Percentiles rank a stretch among this genome's conserved stretches.
Conservation (phyloP, 495 filamentous ascomycete species). For the Lophiostoma macrostomum region DNA sequence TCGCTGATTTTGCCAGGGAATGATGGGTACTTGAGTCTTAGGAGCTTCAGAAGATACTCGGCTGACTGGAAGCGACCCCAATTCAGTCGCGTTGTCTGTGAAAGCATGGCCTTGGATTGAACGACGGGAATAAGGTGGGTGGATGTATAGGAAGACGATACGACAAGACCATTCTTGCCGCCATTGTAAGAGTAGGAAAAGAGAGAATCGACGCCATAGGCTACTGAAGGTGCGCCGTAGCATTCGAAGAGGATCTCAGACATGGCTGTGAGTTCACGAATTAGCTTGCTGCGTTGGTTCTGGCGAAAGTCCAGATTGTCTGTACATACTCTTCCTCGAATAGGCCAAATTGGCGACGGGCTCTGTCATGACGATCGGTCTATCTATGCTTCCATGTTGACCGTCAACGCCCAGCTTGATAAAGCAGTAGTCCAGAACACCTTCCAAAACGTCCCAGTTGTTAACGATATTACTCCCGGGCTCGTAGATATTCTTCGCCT, state of each 20-base stretch:
- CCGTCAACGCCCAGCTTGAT: conserved; percentile 86
- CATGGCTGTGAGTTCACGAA: conserved; percentile 62
- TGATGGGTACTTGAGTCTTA: conserved; percentile 87
- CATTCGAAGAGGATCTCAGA: conserved; percentile 95
- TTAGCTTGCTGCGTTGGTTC: no score
- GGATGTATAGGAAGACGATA: conserved; percentile 87
- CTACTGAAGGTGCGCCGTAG: conserved; percentile 81
- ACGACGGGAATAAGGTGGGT: conserved; percentile 96
- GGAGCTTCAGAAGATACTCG: conserved; percentile 84
- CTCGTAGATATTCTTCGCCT: conserved; percentile 88
- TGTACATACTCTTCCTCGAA: conserved; percentile 70
- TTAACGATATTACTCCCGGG: conserved; percentile 83
- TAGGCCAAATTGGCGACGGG: conserved; percentile 87
- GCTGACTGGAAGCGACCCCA: conserved; percentile 89
- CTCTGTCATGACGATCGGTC: conserved; percentile 94
- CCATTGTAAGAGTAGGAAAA: conserved; percentile 93
- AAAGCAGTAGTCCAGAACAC: conserved; percentile 86
- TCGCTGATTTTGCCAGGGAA: conserved; percentile 82
- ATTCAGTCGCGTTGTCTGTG: conserved; percentile 81
- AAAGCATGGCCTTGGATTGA: conserved; percentile 75
- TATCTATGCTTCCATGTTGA: conserved; percentile 64
- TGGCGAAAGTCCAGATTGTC: no score
- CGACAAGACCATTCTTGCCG: conserved; percentile 80
- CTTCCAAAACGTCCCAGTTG: conserved; percentile 97
- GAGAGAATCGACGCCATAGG: conserved; percentile 91